phyloP scores from a whole-genome alignment of 1,284 basidiomycete genomes.

The Agroathelia rolfsii region DNA sequence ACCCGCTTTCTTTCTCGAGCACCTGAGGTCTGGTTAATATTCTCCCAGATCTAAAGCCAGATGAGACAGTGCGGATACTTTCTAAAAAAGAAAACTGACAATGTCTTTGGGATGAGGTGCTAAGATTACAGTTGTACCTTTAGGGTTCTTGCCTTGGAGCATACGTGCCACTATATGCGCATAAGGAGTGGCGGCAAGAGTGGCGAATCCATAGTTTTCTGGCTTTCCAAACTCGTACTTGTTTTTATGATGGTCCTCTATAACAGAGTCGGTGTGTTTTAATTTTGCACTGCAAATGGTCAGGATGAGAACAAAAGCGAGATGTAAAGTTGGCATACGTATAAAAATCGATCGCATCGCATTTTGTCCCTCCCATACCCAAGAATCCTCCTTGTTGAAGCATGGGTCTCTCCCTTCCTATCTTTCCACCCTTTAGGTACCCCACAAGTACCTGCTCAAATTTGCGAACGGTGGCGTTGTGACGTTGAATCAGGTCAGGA shows the following conservation, averaged over 20 bases:
- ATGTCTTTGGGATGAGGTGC: conserved; percentile 51
- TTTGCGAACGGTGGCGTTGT: conserved; percentile 69
- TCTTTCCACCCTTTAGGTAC: conserved; percentile 61
- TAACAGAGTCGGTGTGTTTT: conserved; percentile 39
- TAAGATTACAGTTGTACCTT: conserved; percentile 36
- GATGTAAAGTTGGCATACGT: conserved; percentile 28
- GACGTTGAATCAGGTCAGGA: conserved; percentile 62
- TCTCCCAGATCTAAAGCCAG: conserved; percentile 69
- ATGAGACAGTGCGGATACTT: conserved; percentile 4
- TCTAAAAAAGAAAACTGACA: conserved; percentile 22
- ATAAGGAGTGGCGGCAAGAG: conserved; percentile 59
- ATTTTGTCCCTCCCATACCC: conserved; percentile 59
- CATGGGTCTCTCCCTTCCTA: conserved; percentile 60
- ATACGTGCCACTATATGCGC: conserved; percentile 49
- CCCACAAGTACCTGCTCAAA: conserved; percentile 69
- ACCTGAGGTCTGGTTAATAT: conserved; percentile 65
- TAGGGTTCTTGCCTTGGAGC: conserved; percentile 34
- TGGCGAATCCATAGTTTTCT: conserved; percentile 62
- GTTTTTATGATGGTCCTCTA: conserved; percentile 46
- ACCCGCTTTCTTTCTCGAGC: conserved; percentile 59
- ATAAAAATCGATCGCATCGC: conserved; percentile 68
- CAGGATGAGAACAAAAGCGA: conserved; percentile 8
- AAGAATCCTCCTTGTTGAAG: conserved; percentile 57
- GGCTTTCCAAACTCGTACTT: conserved; percentile 40
- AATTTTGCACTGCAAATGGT: conserved; percentile 34